These are phyloP conservation scores for Zygnema circumcarinatum DNA, from an alignment of 139 green algal genomes.

Conservation along the genomic window DNA sequence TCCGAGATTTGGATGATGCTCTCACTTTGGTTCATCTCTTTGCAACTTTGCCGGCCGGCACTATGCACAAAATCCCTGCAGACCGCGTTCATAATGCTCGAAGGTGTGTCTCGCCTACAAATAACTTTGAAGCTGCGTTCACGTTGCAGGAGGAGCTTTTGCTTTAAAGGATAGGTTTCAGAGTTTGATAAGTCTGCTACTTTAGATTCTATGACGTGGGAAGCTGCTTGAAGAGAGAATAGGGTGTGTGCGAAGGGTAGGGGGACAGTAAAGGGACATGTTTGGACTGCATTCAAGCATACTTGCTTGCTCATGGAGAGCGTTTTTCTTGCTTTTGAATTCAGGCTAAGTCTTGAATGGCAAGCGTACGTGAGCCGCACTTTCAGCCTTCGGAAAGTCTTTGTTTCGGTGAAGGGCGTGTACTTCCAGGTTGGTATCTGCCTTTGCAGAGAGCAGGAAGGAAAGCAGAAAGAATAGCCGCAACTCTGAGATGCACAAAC, in stretches of 20 bases:
- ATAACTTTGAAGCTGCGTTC: too few relatives aligned
- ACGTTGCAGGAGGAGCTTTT: background rate
- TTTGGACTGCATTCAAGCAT: too few relatives aligned
- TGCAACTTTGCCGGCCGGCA: constrained; percentile 82
- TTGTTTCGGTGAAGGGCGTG: constrained; percentile 96
- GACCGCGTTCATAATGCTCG: constrained; percentile 60
- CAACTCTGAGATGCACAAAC: background rate
- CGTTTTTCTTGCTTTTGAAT: too few relatives aligned
- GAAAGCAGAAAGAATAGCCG: background rate
- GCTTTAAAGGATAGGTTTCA: background rate
- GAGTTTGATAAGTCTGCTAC: background rate
- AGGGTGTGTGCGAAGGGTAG: too few relatives aligned
- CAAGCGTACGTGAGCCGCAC: constrained; percentile 88
- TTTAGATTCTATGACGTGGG: background rate
- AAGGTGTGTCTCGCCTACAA: constrained; percentile 33
- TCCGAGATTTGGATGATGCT: constrained; percentile 97
- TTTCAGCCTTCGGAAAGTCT: constrained; percentile 85
- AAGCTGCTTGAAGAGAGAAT: background rate
- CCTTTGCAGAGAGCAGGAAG: background rate
- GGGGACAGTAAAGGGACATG: too few relatives aligned
- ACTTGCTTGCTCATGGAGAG: too few relatives aligned
- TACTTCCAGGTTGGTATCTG: constrained; percentile 82
- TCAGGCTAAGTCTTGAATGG: constrained; percentile 89
- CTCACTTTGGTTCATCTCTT: constrained; percentile 97
- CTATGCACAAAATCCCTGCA: constrained; percentile 68